These are phyloP conservation scores for Turritis glabra DNA, from an alignment of 345 rosid genomes.

Conservation along the genomic window DNA sequence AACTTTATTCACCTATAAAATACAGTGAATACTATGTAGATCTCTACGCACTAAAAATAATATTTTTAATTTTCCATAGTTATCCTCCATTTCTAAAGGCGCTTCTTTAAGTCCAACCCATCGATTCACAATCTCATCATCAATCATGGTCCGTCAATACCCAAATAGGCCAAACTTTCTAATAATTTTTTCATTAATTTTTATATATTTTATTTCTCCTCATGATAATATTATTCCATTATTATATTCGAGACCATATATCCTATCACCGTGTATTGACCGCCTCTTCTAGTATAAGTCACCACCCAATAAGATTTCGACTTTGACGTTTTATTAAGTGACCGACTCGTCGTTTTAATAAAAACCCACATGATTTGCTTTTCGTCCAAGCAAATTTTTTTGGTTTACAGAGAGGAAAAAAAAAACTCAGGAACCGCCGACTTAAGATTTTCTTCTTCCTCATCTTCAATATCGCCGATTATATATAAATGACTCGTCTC, in stretches of 20 bases:
- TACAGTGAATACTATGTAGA: constrained; percentile 5
- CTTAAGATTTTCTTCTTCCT: constrained; percentile 19
- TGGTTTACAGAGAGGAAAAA: constrained; percentile 24
- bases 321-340: constrained; percentile 4
- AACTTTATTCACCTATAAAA: background rate
- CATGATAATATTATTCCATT: constrained; percentile 15
- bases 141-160: constrained; percentile 11
- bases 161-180: too few relatives aligned
- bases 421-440: constrained; percentile 35
- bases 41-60: background rate
- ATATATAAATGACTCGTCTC: constrained; percentile 24
- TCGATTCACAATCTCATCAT: constrained; percentile 11
- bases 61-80: background rate
- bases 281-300: constrained; percentile 23
- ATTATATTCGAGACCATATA: constrained; percentile 27
- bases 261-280: constrained; percentile 29
- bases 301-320: constrained; percentile 27
- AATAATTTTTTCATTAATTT: background rate
- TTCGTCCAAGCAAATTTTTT: constrained; percentile 42
- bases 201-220: background rate
- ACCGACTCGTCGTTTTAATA: background rate
- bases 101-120: background rate
- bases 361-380: constrained; percentile 32
- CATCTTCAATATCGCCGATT: constrained; percentile 23
- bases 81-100: constrained; percentile 3